These are phyloP conservation scores for Arbutus unedo DNA, from an alignment of 148 eudicot species.

Conservation along the genomic window DNA sequence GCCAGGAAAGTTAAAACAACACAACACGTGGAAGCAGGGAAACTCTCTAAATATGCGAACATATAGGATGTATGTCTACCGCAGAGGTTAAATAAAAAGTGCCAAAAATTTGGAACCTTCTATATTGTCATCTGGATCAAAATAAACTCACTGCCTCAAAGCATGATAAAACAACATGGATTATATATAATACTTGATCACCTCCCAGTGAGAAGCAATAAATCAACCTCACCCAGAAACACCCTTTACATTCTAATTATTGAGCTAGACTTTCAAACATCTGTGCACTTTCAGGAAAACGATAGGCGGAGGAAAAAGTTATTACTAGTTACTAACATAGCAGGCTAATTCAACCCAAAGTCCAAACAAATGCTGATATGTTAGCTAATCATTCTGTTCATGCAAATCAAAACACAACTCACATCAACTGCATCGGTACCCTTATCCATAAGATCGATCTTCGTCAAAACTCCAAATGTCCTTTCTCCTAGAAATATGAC, in stretches of 20 bases:
- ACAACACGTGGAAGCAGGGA: background rate
- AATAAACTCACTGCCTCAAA: background rate
- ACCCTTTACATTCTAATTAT: background rate
- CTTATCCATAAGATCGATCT: slow-evolving; percentile 76
- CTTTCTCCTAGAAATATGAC: slow-evolving; percentile 50
- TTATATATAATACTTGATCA: too few relatives aligned
- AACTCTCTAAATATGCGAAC: background rate
- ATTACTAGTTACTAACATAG: background rate
- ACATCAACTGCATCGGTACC: slow-evolving; percentile 79
- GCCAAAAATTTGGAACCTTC: background rate
- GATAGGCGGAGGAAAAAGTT: background rate
- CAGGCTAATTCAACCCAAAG: background rate
- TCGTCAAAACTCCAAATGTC: slow-evolving; percentile 74
- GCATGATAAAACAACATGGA: background rate
- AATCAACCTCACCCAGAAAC: background rate
- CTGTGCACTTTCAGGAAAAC: background rate
- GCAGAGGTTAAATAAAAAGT: background rate
- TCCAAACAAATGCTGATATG: background rate
- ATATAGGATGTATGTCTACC: background rate
- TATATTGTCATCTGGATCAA: background rate
- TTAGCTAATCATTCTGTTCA: background rate
- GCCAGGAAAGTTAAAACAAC: background rate
- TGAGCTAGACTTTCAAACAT: background rate
- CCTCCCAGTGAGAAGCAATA: background rate
- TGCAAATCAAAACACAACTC: slow-evolving; percentile 22